Base-by-base conservation (phyloP, 106 monocot species). In the Allium fistulosum region DNA sequence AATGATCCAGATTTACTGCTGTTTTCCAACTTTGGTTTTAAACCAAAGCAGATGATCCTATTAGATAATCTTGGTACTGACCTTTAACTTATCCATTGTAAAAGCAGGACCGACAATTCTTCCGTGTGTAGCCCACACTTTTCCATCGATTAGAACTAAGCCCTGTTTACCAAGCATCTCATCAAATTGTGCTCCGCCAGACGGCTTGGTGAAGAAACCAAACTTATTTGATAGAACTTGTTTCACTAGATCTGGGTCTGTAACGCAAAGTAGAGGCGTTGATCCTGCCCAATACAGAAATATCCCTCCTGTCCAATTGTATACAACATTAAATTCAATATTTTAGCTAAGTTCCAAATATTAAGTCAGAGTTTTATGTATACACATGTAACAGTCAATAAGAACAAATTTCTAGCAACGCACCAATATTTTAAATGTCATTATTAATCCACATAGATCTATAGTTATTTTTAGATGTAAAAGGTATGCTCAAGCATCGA, bases 31-130 rank as follows among this genome's bases (percentile, higher is more conserved):
- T 4, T 55, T 6, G 53, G 53, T 12, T 15, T 11, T 6, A 55
- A 55, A 55, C 13, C 13, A 60, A 18, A 22, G 37, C 37, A 37
- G 2, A 37, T 37, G 37, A 37, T 37, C 2, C 37, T 4, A 37
- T 37, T 37, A 37, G 37, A 4, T 37, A 37, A 37, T 37, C 2
- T 37, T 37, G 10, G 49, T 48, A 15, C 67, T 72, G 47, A 88
- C 81, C 81, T 88, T 84, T 69, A 90, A 74, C 75, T 81, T 90
- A 58, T 83, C 90, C 64, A 76, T 80, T 13, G 65, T 73, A 74
- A 90, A 90, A 15, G 90, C 83, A 14, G 85, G 90, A 61, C 53
- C 75, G 50, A 90, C 61, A 13, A 85, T 60, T 27, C 83, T 71
- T 18, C 83, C 50, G 26, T 85, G 90, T 28, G 78, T 75, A 12